Percentiles rank a stretch among this genome's conserved stretches.
These are phyloP conservation scores for Starmerella sp. DNA, from an alignment of 805 yeast genomes.

Conservation along the genomic window DNA sequence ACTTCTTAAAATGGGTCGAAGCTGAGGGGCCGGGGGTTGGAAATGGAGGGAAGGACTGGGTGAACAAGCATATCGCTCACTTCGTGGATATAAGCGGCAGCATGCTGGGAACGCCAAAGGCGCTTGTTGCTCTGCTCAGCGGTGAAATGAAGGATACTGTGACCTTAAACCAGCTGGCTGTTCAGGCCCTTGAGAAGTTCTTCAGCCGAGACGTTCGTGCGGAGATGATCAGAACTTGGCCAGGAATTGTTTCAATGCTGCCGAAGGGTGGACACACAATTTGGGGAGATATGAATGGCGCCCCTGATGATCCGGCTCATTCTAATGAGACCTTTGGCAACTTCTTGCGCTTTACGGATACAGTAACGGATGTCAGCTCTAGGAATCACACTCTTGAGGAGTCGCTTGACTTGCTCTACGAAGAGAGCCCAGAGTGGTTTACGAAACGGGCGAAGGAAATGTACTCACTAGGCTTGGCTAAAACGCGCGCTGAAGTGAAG, in stretches of 20 bases:
- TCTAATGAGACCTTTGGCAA: constrained; percentile 48
- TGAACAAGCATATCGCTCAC: constrained; percentile 69
- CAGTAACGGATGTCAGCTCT: constrained; percentile 35
- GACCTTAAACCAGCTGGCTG: constrained; percentile 82
- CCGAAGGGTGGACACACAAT: constrained; percentile 88
- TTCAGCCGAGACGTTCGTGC: constrained; percentile 82
- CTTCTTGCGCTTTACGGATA: constrained; percentile 54
- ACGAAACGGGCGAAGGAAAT: constrained; percentile 49
- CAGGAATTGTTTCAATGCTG: constrained; percentile 91
- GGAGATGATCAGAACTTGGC: constrained; percentile 74
- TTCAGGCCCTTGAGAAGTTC: constrained; percentile 88
- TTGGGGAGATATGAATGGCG: constrained; percentile 65
- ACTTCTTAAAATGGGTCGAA: constrained; percentile 93
- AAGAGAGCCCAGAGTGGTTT: constrained; percentile 70
- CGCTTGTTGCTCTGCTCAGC: constrained; percentile 80
- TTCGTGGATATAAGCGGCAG: constrained; percentile 83
- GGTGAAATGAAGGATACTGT: constrained; percentile 99
- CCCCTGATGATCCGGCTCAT: constrained; percentile 46
- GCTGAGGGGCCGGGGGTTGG: constrained; percentile 70
- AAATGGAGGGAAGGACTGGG: constrained; percentile 87
- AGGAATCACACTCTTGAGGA: constrained; percentile 53
- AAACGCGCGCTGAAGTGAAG: constrained; percentile 44
- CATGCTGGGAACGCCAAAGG: constrained; percentile 87
- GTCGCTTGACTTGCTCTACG: constrained; percentile 54
- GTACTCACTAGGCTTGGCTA: constrained; percentile 71